These are phyloP conservation scores for Coemansia sp. DNA, from an alignment of 192 early-diverging fungal genomes.

Conservation along the genomic window DNA sequence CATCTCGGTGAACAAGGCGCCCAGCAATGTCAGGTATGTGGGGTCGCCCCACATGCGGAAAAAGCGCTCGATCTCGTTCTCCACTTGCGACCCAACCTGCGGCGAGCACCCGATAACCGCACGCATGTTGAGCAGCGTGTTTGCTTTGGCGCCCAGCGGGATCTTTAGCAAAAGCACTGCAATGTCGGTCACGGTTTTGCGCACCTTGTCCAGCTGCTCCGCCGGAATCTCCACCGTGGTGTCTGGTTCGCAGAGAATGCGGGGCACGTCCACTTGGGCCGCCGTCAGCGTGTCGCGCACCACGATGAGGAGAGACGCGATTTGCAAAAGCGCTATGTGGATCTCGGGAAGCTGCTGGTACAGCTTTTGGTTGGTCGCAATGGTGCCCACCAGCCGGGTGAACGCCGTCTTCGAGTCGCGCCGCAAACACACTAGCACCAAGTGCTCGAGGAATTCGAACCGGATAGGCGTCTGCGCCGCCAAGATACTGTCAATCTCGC, in stretches of 20 bases:
- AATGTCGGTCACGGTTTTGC: slow-evolving; percentile 24
- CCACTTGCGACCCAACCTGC: slow-evolving; percentile 13
- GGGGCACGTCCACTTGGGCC: slow-evolving; percentile 16
- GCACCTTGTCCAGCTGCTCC: slow-evolving; percentile 14
- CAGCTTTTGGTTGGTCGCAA: slow-evolving; percentile 36
- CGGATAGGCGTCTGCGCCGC: slow-evolving; percentile 25
- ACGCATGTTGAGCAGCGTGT: background rate
- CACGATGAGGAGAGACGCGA: slow-evolving; percentile 29
- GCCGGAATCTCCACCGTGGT: slow-evolving; percentile 1
- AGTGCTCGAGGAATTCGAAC: slow-evolving; percentile 44
- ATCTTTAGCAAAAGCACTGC: slow-evolving; percentile 21
- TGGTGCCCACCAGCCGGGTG: slow-evolving; percentile 20
- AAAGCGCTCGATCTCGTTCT: slow-evolving; percentile 38
- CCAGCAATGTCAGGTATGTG: slow-evolving; percentile 21
- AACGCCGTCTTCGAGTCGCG: slow-evolving; percentile 24
- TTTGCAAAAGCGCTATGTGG: slow-evolving; percentile 32
- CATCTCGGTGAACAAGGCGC: slow-evolving; percentile 21
- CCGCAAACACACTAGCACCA: slow-evolving; percentile 20
- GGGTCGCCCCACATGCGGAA: slow-evolving; percentile 45
- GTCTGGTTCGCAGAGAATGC: background rate
- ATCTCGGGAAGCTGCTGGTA: slow-evolving; percentile 45
- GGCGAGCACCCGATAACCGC: slow-evolving; percentile 9
- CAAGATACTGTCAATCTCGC: slow-evolving; percentile 23
- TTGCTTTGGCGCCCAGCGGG: slow-evolving; percentile 14
- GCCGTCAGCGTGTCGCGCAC: slow-evolving; percentile 25